phyloP scores from a whole-genome alignment of 2,329 filamentous ascomycete genomes.

The Aspergillus chevalieri region DNA sequence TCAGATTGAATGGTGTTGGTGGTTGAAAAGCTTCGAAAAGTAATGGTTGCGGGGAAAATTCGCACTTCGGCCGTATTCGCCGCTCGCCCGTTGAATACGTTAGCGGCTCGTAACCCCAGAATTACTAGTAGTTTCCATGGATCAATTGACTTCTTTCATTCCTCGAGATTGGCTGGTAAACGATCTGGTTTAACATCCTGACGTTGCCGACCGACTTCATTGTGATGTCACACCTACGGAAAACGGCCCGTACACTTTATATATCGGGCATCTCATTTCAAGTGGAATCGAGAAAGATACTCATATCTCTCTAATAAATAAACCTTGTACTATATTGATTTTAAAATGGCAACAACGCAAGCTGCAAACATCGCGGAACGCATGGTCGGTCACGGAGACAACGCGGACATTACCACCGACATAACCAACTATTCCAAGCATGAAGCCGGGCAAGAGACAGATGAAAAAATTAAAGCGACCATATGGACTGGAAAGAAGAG shows the following conservation, averaged over 20 bases:
- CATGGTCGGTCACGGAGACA: constrained; percentile 55
- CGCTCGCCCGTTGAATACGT: no score
- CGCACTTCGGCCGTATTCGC: no score
- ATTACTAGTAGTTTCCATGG: no score
- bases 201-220: constrained; percentile 5
- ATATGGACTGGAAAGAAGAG: constrained; percentile 77
- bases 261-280: neutral
- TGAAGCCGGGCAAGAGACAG: constrained; percentile 45
- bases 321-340: neutral
- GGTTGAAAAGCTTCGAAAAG: no score
- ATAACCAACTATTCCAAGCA: constrained; percentile 59
- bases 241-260: neutral
- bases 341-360: constrained; percentile 54
- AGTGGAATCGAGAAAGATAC: neutral
- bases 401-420: constrained; percentile 62
- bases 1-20: no score
- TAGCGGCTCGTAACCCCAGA: no score
- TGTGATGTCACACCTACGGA: constrained; percentile 11
- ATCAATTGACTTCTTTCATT: no score
- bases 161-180: no score
- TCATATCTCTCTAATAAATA: neutral
- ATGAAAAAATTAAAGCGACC: constrained; percentile 69
- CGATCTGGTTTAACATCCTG: neutral
- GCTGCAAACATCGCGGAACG: constrained; percentile 64
- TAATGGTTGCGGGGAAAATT: no score